Base-by-base conservation (phyloP, 1,284 basidiomycete species). In the Takashimella tepidaria region DNA sequence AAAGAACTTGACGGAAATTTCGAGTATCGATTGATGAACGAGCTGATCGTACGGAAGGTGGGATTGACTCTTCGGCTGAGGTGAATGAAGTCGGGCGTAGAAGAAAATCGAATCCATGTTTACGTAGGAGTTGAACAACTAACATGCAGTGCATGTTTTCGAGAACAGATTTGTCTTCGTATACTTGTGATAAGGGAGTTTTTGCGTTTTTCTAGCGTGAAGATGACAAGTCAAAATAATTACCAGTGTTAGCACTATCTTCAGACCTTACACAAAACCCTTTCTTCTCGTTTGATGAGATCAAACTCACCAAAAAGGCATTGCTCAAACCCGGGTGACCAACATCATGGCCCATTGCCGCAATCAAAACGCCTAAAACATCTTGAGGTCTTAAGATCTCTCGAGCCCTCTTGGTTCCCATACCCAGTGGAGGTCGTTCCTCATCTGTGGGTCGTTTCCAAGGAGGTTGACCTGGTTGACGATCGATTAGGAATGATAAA, bases 261-360 rank as follows among this genome's bases (percentile, higher is more conserved):
- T n/a, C n/a, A n/a, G n/a, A n/a, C n/a, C n/a, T n/a, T n/a, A n/a
- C n/a, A n/a, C n/a, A n/a, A n/a, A n/a, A n/a, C n/a, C n/a, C n/a
- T n/a, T n/a, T n/a, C n/a, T n/a, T n/a, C n/a, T n/a, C n/a, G n/a
- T n/a, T n/a, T 0, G 20, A 12, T 22, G 4, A 37, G 31, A 37
- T 37, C 31, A 3, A 11, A 81, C 84, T 72, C 60, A 90, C 91
- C 88, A 96, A 88, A 75, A 95, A 96, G 5, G 83, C 78, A 69
- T 96, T 96, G 45, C 85, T 88, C 52, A 96, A 81, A 0, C 92
- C 93, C 0, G 92, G 93, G 76, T 97, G 92, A 0, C 90, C 92
- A 13, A 92, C 91, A 73, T 97, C 92, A 69, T 97, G 93, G 0
- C 92, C 92, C 62, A 96, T 90, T 37, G 92, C 90, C 3, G 89